These are phyloP conservation scores for Hericium alpestre DNA, from an alignment of 768 basidiomycete genomes.

Conservation along the genomic window DNA sequence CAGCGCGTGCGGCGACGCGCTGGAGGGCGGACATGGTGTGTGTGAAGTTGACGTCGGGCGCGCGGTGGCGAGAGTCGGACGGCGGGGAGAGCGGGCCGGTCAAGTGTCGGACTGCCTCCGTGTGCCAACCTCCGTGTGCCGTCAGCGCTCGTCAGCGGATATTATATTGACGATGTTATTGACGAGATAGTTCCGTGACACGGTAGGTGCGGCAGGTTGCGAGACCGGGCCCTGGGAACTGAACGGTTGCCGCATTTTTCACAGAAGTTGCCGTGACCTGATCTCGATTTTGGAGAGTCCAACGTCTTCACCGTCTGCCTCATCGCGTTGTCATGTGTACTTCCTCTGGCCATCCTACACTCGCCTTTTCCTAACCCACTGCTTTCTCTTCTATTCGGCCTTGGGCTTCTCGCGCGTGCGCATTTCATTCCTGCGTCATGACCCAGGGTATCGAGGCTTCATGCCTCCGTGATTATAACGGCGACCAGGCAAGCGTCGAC, in stretches of 20 bases:
- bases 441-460: not conserved
- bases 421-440: not conserved
- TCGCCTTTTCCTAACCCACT: not conserved
- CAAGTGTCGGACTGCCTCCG: no score
- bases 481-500: not conserved
- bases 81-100: not conserved
- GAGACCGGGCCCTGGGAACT: not conserved
- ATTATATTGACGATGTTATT: no score
- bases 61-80: not conserved
- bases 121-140: no score
- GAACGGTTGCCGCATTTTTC: not conserved
- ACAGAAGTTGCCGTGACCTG: no score
- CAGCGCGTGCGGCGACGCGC: conserved; percentile 26
- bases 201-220: not conserved
- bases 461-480: not conserved
- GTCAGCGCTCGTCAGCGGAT: no score
- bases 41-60: not conserved
- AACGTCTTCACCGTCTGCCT: no score
- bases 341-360: no score
- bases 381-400: not conserved
- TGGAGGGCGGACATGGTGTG: conserved; percentile 30
- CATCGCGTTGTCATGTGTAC: no score
- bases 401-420: not conserved
- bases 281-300: no score
- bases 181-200: no score